Evolutionary conservation across 495 filamentous ascomycete species (phyloP).

Genomic region (Immersiella caudata): DNA sequence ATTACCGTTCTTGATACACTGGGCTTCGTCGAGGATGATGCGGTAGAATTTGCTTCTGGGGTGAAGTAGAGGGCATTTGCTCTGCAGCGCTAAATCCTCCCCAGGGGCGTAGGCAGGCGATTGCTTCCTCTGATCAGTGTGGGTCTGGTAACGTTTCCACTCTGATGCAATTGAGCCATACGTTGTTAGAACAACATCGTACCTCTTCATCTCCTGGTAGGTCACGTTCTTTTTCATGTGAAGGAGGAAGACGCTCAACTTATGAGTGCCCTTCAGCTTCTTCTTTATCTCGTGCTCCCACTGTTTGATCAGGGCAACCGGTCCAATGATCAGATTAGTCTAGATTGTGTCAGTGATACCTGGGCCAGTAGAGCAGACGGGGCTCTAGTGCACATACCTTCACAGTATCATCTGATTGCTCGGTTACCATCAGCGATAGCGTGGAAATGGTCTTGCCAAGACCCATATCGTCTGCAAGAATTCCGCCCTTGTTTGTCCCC

Average conservation of each 20-base stretch:
- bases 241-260: constrained; percentile 64
- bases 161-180: constrained; percentile 80
- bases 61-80: constrained; percentile 63
- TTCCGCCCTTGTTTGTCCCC: constrained; percentile 75
- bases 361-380: not conserved
- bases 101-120: constrained; percentile 21
- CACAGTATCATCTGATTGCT: constrained; percentile 59
- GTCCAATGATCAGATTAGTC: constrained; percentile 86
- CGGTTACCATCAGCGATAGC: constrained; percentile 78
- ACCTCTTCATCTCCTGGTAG: constrained; percentile 64
- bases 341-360: constrained; percentile 31
- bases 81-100: constrained; percentile 33
- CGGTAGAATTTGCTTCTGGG: constrained; percentile 73
- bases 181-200: constrained; percentile 88
- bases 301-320: constrained; percentile 83
- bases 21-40: constrained; percentile 90
- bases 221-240: constrained; percentile 60
- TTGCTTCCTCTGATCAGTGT: constrained; percentile 27
- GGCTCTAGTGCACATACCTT: constrained; percentile 28
- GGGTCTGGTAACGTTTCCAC: constrained; percentile 51
- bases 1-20: constrained; percentile 86
- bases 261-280: constrained; percentile 63
- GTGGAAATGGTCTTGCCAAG: constrained; percentile 93
- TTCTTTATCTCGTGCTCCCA: constrained; percentile 84
- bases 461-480: constrained; percentile 93